Conservation (phyloP, 2,329 filamentous ascomycete genomes). For the Diaporthe amygdali region DNA sequence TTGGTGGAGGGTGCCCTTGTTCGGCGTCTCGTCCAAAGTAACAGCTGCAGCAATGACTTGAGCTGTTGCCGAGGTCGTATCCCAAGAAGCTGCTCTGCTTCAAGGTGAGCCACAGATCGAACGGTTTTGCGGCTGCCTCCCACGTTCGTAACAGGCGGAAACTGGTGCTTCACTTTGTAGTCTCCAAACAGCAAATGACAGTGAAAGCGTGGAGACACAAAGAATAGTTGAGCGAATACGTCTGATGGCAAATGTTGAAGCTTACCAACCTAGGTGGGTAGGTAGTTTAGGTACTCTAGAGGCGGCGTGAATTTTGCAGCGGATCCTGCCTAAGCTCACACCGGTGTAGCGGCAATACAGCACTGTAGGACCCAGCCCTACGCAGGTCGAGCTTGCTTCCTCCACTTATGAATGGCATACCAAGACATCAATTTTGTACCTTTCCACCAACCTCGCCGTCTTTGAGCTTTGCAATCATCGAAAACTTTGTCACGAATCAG, state of each 20-base stretch:
- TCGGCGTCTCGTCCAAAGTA: neutral
- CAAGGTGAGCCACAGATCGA: neutral
- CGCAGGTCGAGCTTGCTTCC: too few relatives aligned
- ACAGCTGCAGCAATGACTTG: neutral
- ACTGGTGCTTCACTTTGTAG: neutral
- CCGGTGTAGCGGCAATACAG: neutral
- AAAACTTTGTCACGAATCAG: neutral
- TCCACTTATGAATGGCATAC: too few relatives aligned
- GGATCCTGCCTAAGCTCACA: slow-evolving; percentile 5
- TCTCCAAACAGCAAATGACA: neutral
- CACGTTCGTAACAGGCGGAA: neutral
- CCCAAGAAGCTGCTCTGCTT: neutral
- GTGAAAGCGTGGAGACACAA: neutral
- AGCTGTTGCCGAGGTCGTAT: neutral
- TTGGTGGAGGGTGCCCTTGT: neutral
- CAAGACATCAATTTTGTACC: neutral
- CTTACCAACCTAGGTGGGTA: neutral
- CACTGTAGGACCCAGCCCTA: neutral
- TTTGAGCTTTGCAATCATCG: neutral
- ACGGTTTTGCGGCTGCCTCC: neutral
- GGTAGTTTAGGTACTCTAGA: neutral
- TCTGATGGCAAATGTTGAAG: neutral
- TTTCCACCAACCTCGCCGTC: neutral
- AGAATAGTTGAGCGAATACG: neutral
- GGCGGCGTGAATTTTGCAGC: slow-evolving; percentile 25